Percentiles rank a stretch among this genome's conserved stretches.
phyloP scores from a whole-genome alignment of 108 stramenopile genomes.

The Skeletonema grethae region DNA sequence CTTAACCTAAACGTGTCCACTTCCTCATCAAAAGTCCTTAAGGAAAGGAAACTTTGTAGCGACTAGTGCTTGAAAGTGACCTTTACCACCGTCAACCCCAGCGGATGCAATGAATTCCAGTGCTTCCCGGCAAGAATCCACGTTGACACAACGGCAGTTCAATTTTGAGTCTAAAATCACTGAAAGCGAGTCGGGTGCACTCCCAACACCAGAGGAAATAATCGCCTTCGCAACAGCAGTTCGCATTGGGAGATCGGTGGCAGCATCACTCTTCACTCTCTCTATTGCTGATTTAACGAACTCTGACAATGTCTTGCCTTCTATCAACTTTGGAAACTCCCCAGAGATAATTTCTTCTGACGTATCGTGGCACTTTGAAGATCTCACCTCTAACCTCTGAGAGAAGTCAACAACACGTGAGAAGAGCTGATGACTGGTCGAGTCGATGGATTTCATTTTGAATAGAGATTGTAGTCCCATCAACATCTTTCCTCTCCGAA shows the following conservation, averaged over 20 bases:
- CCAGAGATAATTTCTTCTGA: conserved; percentile 54
- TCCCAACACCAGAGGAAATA: conserved; percentile 43
- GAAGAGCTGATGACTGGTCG: conserved; percentile 52
- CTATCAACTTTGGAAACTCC: conserved; percentile 56
- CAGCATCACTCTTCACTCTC: conserved; percentile 35
- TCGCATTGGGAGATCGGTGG: conserved; percentile 51
- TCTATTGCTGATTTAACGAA: conserved; percentile 53
- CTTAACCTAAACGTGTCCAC: neutral
- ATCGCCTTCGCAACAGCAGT: conserved; percentile 70
- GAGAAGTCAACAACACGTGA: conserved; percentile 73
- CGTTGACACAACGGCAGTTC: conserved; percentile 44
- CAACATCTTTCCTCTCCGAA: conserved; percentile 88
- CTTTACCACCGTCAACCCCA: conserved; percentile 6
- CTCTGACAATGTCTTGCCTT: conserved; percentile 48
- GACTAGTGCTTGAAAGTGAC: conserved; percentile 14
- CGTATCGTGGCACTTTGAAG: conserved; percentile 27
- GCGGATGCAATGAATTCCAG: conserved; percentile 41
- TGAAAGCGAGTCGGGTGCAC: conserved; percentile 38
- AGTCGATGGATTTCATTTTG: conserved; percentile 57
- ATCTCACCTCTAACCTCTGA: conserved; percentile 25
- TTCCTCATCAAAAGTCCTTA: conserved; percentile 24
- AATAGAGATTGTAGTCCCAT: conserved; percentile 70
- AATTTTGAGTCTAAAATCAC: conserved; percentile 64
- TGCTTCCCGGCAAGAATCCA: conserved; percentile 60
- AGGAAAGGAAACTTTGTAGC: conserved; percentile 34